Percentiles rank a stretch among this genome's conserved stretches.
These are phyloP conservation scores for Salix dunnii DNA, from an alignment of 345 rosid species.

Conservation along the genomic window DNA sequence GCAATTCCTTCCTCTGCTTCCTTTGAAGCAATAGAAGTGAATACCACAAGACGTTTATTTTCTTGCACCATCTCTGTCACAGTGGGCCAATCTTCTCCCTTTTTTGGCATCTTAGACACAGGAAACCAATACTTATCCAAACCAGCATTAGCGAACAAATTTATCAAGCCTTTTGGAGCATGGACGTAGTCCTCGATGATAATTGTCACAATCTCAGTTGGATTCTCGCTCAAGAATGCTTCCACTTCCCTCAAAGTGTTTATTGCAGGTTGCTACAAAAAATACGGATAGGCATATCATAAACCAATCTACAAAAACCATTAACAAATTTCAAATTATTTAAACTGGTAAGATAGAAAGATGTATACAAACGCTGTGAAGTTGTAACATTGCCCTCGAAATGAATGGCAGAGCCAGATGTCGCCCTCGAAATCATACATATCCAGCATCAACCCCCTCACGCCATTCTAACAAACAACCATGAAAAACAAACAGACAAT, in stretches of 20 bases:
- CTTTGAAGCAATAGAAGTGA: constrained; percentile 87
- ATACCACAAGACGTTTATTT: constrained; percentile 77
- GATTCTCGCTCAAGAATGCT: constrained; percentile 70
- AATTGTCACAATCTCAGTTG: constrained; percentile 83
- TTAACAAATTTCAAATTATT: not conserved
- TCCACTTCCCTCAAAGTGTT: constrained; percentile 85
- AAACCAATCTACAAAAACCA: constrained; percentile 1
- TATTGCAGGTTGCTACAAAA: constrained; percentile 81
- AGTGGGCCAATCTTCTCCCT: constrained; percentile 95
- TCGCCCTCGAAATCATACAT: constrained; percentile 86
- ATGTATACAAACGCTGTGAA: constrained; percentile 89
- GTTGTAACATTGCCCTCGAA: constrained; percentile 87
- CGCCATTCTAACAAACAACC: constrained; percentile 70
- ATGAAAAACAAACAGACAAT: constrained; percentile 12
- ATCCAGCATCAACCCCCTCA: constrained; percentile 92
- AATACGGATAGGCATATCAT: constrained; percentile 11
- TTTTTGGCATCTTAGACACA: constrained; percentile 82
- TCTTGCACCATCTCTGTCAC: constrained; percentile 84
- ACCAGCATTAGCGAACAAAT: constrained; percentile 70
- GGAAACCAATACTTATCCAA: constrained; percentile 84
- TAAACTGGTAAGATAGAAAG: constrained; percentile 14
- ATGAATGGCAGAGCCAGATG: constrained; percentile 97
- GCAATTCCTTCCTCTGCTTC: constrained; percentile 98
- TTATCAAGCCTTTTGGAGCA: constrained; percentile 73
- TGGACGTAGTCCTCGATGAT: constrained; percentile 92